A percentile compares a stretch with the other conserved stretches of the same genome.
Conservation (phyloP, 441 rosid genomes). For the Adansonia gregorii region DNA sequence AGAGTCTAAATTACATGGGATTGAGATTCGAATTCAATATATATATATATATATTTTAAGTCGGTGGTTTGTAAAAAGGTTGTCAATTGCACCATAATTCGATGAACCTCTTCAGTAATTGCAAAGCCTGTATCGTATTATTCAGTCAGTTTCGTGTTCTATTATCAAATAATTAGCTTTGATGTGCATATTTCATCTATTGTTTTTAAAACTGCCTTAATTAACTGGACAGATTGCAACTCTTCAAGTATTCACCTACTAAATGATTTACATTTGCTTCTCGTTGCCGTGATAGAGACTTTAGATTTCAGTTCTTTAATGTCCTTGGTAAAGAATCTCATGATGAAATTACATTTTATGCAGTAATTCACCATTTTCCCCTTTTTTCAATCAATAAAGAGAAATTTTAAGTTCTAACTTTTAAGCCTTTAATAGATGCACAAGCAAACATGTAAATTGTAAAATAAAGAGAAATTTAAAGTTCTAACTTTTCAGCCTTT, state of each 20-base stretch:
- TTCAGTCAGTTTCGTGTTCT: too few relatives aligned
- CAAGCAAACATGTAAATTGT: too few relatives aligned
- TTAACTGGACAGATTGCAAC: conserved; percentile 33
- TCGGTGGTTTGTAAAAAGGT: too few relatives aligned
- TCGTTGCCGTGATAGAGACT: neutral
- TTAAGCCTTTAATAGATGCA: too few relatives aligned
- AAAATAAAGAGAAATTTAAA: neutral
- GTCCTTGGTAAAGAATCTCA: neutral
- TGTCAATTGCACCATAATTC: too few relatives aligned
- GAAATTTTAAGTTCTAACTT: neutral
- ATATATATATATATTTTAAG: too few relatives aligned
- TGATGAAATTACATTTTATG: neutral
- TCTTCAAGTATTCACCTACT: conserved; percentile 36
- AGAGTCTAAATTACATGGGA: too few relatives aligned
- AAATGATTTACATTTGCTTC: neutral
- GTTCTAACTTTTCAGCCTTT: neutral
- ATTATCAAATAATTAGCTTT: neutral
- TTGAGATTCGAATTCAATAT: too few relatives aligned
- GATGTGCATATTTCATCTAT: conserved; percentile 20
- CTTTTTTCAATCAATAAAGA: neutral
- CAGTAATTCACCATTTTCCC: neutral
- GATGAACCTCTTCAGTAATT: too few relatives aligned
- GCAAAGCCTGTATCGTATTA: too few relatives aligned
- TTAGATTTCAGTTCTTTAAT: neutral
- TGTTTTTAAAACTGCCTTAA: neutral